Evolutionary conservation across 768 basidiomycete species (phyloP).

Genomic region (Suillus subluteus): DNA sequence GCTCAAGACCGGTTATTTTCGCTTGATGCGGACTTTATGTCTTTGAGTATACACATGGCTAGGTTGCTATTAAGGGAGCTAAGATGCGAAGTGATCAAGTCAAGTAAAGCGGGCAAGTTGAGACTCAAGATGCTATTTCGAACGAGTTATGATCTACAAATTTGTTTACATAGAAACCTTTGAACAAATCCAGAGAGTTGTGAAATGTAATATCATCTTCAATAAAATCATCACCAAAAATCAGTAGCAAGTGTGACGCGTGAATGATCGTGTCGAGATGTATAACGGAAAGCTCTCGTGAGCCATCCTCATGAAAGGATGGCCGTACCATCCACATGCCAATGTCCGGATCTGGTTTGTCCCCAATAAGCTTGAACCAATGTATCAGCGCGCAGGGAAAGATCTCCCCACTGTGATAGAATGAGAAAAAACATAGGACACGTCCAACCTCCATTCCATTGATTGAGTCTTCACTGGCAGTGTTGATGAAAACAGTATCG

Average conservation of each 20-base stretch:
- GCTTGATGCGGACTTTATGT: background rate
- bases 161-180: slow-evolving; percentile 16
- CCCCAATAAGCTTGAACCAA: slow-evolving; percentile 8
- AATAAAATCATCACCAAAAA: slow-evolving; percentile 9
- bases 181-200: slow-evolving; percentile 8
- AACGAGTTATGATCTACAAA: slow-evolving; percentile 17
- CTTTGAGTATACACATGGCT: background rate
- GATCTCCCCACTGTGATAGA: background rate
- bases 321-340: slow-evolving; percentile 18
- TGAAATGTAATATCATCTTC: slow-evolving; percentile 1
- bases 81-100: background rate
- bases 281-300: slow-evolving; percentile 2
- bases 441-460: too few relatives aligned
- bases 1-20: background rate
- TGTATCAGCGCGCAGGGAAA: slow-evolving; percentile 15
- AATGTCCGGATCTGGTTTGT: slow-evolving; percentile 3
- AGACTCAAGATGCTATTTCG: background rate
- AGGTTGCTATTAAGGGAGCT: background rate
- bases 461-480: too few relatives aligned
- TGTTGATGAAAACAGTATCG: too few relatives aligned
- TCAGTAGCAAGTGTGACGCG: slow-evolving; percentile 11
- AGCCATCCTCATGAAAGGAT: slow-evolving; percentile 12
- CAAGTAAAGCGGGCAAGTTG: background rate
- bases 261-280: slow-evolving; percentile 12
- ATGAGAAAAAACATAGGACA: too few relatives aligned